Base-by-base conservation (phyloP, 148 eudicot species). In the Diospyros lotus region DNA sequence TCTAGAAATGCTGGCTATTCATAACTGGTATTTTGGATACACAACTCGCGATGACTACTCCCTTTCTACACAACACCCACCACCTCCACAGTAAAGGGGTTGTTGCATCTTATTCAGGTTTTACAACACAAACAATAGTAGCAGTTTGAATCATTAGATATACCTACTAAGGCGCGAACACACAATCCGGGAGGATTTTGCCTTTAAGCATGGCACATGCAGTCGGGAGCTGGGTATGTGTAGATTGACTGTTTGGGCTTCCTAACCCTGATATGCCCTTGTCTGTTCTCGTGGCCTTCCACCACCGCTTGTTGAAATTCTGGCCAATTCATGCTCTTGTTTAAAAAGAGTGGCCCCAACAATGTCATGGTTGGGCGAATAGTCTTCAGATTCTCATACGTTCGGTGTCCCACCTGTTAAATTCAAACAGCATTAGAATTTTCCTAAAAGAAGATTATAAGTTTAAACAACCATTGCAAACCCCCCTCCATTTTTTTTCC, bases 201-300 rank as follows among this genome's bases (percentile, higher is more conserved):
- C 64, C 74, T 81, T 28, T 68, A 91, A 74, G 82, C 90, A 68
- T 76, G 89, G 78, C 99, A 95, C 97, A 95, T 88, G 71, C 99
- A 95, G 84, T 95, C 97, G 42, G 99, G 97, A 74, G 94, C 97
- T 63, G 99, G 99, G 52, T 95, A 95, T 39, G 99, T 93, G 67
- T 92, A 95, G 15, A 95, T 84, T 1, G 97, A 95, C 79, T 95
- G 97, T 70, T 83, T 81, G 1, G 83, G 80, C 58, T 89, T 90
- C 63, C 93, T 86, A 66, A 91, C 53, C 51, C 94, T 89, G 74
- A 89, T 80, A 75, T 90, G 89, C 14, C 99, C 97, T 75, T 87
- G 92, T 82, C 99, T 84, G 75, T 80, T 84, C 74, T 70, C 83
- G 85, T 95, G 99, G 50, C 99, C 99, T 81, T 89, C 93, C 13